These are phyloP conservation scores for Lactarius hengduanensis DNA, from an alignment of 768 basidiomycete species.

Conservation along the genomic window DNA sequence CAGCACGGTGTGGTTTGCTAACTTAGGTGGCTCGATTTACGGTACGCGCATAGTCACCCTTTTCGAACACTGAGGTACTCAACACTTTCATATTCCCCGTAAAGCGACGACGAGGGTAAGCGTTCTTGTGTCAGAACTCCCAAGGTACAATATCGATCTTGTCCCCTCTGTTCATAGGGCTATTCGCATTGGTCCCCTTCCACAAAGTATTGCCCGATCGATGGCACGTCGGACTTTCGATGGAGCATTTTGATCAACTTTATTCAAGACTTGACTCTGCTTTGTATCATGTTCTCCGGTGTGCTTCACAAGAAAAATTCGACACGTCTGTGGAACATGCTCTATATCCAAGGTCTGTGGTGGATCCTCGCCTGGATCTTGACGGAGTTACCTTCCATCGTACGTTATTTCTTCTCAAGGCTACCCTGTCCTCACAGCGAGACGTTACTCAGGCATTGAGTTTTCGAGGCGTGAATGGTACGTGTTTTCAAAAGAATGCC, in stretches of 20 bases:
- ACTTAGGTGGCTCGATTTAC: conserved; percentile 12
- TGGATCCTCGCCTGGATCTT: conserved; percentile 15
- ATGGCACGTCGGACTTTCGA: conserved; percentile 9
- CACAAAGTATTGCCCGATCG: conserved; percentile 1
- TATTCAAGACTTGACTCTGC: conserved; percentile 16
- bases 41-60: conserved; percentile 1
- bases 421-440: not conserved
- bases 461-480: conserved; percentile 15
- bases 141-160: not conserved
- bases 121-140: not conserved
- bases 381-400: conserved; percentile 16
- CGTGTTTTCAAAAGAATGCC: not conserved
- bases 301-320: conserved; percentile 22
- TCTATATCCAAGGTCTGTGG: conserved; percentile 19
- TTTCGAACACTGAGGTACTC: not conserved
- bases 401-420: not conserved
- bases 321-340: conserved; percentile 19
- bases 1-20: conserved; percentile 6
- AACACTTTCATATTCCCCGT: not conserved
- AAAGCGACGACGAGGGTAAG: conserved; percentile 17
- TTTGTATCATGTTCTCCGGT: conserved; percentile 24
- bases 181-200: not conserved
- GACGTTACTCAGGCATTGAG: conserved; percentile 5
- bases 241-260: conserved; percentile 22
- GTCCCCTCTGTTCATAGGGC: not conserved